Evolutionary conservation across 2,329 filamentous ascomycete genomes (phyloP), one percentile per base, ranked within the genome.

Genomic region (Penicillium sp.): DNA sequence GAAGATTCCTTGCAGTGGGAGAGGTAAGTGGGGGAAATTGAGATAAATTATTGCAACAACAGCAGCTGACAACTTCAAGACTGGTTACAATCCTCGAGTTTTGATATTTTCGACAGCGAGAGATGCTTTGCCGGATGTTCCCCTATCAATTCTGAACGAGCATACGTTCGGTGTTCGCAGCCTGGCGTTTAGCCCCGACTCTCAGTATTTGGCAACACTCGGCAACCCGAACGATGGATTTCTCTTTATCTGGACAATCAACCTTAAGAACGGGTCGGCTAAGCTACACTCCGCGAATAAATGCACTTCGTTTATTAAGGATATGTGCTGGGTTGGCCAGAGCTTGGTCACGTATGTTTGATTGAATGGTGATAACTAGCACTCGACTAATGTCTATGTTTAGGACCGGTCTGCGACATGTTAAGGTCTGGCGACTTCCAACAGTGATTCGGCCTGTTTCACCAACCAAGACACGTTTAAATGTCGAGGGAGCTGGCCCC

Each of bases 141-240:
- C 94, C 2, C 81, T 97, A 7, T 90, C 92, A 2, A 91, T 90
- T 36, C 85, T 99, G 55, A 90, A 86, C 54, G 94, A 99, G 70
- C 94, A 99, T 75, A 88, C 86, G 0, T 96, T 91, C 73, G 94
- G 94, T 7, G 91, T 99, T 33, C 89, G 87, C 58, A 89, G 90
- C 36, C 86, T 99, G 35, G 89, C 92, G 2, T 99, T 96, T 83
- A 97, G 93, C 60, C 83, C 88, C 0, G 91, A 97, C 73, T 91
- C 90, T 13, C 88, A 84, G 63, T 96, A 89, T 73, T 82, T 99
- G 35, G 94, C 94, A 2, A 96, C 92, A 21, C 81, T 99, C 13
- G 94, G 94, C 29, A 86, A 89, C 19, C 84, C 89, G 55, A 97
- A 97, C 71, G 94, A 99, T 75, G 93, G 93, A 1, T 97, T 96